Conservation (phyloP, 805 yeast genomes). For the Teunomyces gatunensis region DNA sequence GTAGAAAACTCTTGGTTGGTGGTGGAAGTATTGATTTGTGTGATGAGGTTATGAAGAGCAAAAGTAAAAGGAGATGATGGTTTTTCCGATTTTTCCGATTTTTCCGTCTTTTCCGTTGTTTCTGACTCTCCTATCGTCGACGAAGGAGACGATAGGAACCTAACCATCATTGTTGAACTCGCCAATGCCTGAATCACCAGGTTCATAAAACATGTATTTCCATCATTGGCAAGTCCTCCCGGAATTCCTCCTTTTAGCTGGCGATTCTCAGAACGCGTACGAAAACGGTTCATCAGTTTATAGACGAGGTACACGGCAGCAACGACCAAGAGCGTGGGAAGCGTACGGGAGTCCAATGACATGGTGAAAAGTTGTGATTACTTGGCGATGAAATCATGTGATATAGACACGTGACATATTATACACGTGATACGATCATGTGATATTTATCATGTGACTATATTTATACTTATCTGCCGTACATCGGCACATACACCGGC, state of each 20-base stretch:
- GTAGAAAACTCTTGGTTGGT: conserved; percentile 41
- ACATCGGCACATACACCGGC: conserved; percentile 23
- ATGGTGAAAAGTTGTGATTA: no score
- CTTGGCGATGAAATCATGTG: no score
- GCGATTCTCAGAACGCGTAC: neutral
- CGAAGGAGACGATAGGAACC: no score
- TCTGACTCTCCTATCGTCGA: no score
- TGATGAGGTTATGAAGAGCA: conserved; percentile 50
- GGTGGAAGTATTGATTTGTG: conserved; percentile 15
- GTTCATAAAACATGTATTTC: conserved; percentile 94
- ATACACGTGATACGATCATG: no score
- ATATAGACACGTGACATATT: no score
- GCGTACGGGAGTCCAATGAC: neutral
- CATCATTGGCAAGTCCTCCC: conserved; percentile 87
- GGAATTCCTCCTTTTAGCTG: no score
- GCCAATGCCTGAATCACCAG: conserved; percentile 83
- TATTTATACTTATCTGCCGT: no score
- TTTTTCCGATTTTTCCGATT: no score
- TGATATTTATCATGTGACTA: no score
- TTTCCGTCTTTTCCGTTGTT: no score
- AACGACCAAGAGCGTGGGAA: neutral
- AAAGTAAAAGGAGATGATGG: conserved; percentile 40
- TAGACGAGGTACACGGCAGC: neutral
- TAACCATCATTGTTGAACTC: conserved; percentile 57
- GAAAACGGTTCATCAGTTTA: conserved; percentile 1